Evolutionary conservation across 805 yeast species (phyloP).

Genomic region (Brettanomyces anomalus): DNA sequence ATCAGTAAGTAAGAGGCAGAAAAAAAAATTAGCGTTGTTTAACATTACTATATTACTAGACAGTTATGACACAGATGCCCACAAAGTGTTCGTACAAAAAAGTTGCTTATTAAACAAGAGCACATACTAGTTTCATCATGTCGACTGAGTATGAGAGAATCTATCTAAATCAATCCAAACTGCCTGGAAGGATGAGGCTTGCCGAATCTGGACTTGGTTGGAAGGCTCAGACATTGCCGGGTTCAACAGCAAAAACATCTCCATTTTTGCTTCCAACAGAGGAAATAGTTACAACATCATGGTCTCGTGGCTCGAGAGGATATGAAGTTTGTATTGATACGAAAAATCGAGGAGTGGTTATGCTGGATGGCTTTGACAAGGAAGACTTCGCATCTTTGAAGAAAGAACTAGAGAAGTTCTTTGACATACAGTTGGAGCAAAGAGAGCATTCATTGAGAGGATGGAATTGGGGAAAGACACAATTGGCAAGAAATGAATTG

Average conservation of each 20-base stretch:
- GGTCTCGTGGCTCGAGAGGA: slow-evolving; percentile 94
- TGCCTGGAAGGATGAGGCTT: slow-evolving; percentile 83
- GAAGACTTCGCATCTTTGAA: slow-evolving; percentile 77
- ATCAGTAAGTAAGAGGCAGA: too few relatives aligned
- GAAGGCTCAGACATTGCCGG: slow-evolving; percentile 45
- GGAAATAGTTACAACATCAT: slow-evolving; percentile 67
- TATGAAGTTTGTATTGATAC: slow-evolving; percentile 86
- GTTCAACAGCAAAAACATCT: slow-evolving; percentile 40
- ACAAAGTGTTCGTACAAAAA: too few relatives aligned
- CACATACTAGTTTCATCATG: slow-evolving; percentile 9
- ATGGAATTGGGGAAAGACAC: slow-evolving; percentile 98
- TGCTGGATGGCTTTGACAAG: slow-evolving; percentile 85
- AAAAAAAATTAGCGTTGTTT: too few relatives aligned
- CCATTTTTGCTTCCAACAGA: slow-evolving; percentile 89
- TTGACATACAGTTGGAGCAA: slow-evolving; percentile 64
- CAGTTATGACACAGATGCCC: too few relatives aligned
- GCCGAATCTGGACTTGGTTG: slow-evolving; percentile 98
- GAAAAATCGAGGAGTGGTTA: slow-evolving; percentile 74
- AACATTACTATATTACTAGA: too few relatives aligned
- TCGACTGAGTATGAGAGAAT: slow-evolving; percentile 76
- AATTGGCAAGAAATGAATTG: slow-evolving; percentile 86
- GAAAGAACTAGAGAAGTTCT: slow-evolving; percentile 72
- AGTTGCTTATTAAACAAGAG: too few relatives aligned
- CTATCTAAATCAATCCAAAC: slow-evolving; percentile 77
- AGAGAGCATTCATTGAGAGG: slow-evolving; percentile 92